A percentile compares a stretch with the other conserved stretches of the same genome.
Conservation (phyloP, 257 asterid genomes). For the Lantana camara region DNA sequence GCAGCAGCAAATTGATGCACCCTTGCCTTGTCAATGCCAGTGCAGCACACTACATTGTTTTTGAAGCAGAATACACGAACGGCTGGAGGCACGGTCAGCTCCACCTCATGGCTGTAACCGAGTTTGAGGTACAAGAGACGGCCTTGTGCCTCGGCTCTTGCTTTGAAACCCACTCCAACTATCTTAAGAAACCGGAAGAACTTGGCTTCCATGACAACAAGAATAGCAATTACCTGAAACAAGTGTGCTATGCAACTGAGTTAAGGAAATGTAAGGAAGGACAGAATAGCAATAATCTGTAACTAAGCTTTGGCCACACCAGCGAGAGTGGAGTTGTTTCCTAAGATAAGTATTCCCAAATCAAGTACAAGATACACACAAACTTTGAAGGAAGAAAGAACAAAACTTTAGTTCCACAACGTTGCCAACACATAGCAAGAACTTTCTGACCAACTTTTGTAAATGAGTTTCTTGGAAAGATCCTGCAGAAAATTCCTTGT, state of each 20-base stretch:
- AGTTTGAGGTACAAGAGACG: slow-evolving; percentile 58
- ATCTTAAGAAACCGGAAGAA: slow-evolving; percentile 53
- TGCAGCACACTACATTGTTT: slow-evolving; percentile 60
- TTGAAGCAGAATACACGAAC: slow-evolving; percentile 76
- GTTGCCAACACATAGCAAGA: neutral
- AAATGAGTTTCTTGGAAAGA: neutral
- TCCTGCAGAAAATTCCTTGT: neutral
- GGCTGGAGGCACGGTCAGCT: slow-evolving; percentile 61
- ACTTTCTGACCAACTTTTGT: neutral
- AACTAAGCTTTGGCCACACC: neutral
- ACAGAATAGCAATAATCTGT: neutral
- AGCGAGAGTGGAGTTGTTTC: too few relatives aligned
- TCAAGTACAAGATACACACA: too few relatives aligned
- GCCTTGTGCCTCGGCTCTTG: slow-evolving; percentile 64
- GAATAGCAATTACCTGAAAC: neutral
- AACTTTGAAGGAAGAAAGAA: too few relatives aligned
- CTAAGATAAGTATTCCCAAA: too few relatives aligned
- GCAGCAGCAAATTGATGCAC: slow-evolving; percentile 76
- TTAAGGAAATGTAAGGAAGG: neutral
- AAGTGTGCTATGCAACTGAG: neutral
- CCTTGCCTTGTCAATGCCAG: slow-evolving; percentile 67
- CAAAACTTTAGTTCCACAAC: too few relatives aligned
- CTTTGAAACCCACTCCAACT: slow-evolving; percentile 71
- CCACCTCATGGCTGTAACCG: slow-evolving; percentile 69
- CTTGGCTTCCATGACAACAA: slow-evolving; percentile 42